Evolutionary conservation across 345 rosid species (phyloP).

Genomic region (Trapa incisa): DNA sequence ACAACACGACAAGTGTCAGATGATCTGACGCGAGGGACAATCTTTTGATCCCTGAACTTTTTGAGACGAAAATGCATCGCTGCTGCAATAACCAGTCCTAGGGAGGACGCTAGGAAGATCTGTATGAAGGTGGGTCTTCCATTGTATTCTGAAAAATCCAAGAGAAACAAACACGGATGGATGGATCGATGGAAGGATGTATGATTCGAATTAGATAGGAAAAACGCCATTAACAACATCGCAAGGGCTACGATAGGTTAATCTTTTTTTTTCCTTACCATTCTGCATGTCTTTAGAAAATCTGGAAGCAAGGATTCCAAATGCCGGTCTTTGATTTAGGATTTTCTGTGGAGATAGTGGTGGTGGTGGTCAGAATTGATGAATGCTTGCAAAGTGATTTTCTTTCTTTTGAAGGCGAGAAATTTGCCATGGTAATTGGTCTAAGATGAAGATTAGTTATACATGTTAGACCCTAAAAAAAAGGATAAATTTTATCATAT

Average conservation of each 20-base stretch:
- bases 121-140: constrained; percentile 26
- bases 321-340: neutral
- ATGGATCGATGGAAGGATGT: too few relatives aligned
- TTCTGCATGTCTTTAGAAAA: constrained; percentile 31
- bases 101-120: constrained; percentile 34
- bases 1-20: constrained; percentile 29
- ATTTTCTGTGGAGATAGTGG: neutral
- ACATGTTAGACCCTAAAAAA: neutral
- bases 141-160: constrained; percentile 22
- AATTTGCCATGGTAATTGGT: constrained; percentile 2
- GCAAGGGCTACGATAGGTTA: neutral
- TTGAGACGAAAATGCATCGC: constrained; percentile 39
- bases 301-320: neutral
- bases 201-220: neutral
- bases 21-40: constrained; percentile 42
- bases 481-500: neutral
- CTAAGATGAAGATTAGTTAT: neutral
- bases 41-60: constrained; percentile 40
- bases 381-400: neutral
- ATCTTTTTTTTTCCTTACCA: constrained; percentile 16
- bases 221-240: neutral
- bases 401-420: neutral
- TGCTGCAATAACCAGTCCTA: constrained; percentile 59
- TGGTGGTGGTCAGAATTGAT: neutral
- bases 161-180: neutral